A percentile compares a stretch with the other conserved stretches of the same genome.
Conservation (phyloP, 768 basidiomycete species). For the Boletus pseudo-olivaceus region DNA sequence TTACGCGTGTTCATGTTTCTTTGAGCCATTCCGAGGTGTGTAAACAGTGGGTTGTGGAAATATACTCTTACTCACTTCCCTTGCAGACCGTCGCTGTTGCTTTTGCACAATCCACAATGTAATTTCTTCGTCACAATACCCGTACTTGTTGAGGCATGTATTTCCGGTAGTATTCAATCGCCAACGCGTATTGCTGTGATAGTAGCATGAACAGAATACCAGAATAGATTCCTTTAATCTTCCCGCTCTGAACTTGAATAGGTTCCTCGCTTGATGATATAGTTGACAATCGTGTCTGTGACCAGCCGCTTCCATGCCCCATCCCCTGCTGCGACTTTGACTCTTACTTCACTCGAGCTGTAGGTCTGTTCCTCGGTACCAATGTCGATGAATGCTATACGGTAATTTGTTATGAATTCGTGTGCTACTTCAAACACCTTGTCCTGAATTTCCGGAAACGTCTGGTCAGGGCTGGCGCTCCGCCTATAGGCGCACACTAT, state of each 20-base stretch:
- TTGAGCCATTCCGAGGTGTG: constrained; percentile 90
- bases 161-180: background rate
- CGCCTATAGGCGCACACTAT: constrained; percentile 65
- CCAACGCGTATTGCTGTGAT: background rate
- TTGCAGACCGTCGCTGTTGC: constrained; percentile 77
- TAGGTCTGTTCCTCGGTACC: constrained; percentile 50
- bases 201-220: constrained; percentile 1
- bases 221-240: constrained; percentile 13
- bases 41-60: background rate
- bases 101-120: constrained; percentile 70
- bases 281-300: constrained; percentile 43
- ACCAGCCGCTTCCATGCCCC: constrained; percentile 48
- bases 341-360: constrained; percentile 70
- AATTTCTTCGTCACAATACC: background rate
- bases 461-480: constrained; percentile 9
- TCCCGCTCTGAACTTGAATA: constrained; percentile 30
- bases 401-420: constrained; percentile 48
- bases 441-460: constrained; percentile 30
- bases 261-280: constrained; percentile 46
- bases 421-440: constrained; percentile 34
- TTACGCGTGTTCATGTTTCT: constrained; percentile 75
- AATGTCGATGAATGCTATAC: constrained; percentile 62
- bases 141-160: background rate
- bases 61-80: constrained; percentile 16
- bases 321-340: constrained; percentile 18